phyloP scores from a whole-genome alignment of 2,329 filamentous ascomycete genomes.

The Fusarium sp. region DNA sequence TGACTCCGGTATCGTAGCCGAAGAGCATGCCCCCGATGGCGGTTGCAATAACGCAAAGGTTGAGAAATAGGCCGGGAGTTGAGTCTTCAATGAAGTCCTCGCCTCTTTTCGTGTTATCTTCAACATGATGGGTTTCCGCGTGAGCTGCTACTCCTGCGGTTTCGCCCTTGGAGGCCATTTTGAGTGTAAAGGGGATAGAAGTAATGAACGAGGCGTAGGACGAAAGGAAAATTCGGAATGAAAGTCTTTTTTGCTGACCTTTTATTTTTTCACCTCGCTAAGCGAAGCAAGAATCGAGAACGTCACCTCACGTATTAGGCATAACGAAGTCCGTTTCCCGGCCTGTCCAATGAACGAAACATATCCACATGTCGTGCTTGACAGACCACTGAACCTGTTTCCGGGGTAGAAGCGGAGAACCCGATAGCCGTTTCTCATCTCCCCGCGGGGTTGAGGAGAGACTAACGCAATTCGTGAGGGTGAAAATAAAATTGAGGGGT shows the following conservation, averaged over 20 bases:
- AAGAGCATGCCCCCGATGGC: conserved; percentile 14
- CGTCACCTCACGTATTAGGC: neutral
- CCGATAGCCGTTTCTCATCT: too few relatives aligned
- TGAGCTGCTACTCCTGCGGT: neutral
- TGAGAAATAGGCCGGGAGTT: neutral
- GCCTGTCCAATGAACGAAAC: too few relatives aligned
- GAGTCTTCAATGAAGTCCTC: conserved; percentile 6
- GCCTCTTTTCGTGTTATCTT: neutral
- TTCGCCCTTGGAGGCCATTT: neutral
- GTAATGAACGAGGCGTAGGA: too few relatives aligned
- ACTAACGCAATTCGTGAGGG: too few relatives aligned
- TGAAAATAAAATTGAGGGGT: too few relatives aligned
- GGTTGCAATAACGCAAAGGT: conserved; percentile 2
- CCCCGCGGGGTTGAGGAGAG: too few relatives aligned
- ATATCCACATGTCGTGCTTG: too few relatives aligned
- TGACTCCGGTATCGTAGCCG: conserved; percentile 56
- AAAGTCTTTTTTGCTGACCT: too few relatives aligned
- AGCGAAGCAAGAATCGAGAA: neutral
- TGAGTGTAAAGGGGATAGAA: neutral
- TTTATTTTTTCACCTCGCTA: neutral
- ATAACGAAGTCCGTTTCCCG: neutral
- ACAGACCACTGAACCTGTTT: too few relatives aligned
- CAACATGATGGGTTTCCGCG: neutral
- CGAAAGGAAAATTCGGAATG: too few relatives aligned
- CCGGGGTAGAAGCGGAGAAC: too few relatives aligned